These are phyloP conservation scores for Shiraia sp. DNA, from an alignment of 2,329 filamentous ascomycete genomes.

Conservation along the genomic window DNA sequence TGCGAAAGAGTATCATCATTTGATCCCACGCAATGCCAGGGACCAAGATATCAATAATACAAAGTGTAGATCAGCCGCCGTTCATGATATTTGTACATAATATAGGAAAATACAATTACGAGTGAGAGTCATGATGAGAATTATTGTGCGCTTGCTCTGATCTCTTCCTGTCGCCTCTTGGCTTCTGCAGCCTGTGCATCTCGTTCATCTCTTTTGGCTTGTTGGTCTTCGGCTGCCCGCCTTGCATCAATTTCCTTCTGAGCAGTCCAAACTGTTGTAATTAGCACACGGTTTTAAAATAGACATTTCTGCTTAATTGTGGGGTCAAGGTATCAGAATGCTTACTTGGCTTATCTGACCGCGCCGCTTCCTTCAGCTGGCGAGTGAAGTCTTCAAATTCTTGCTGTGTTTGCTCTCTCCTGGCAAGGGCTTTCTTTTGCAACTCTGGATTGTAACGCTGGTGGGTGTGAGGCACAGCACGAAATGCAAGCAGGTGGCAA, in stretches of 20 bases:
- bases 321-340: not conserved
- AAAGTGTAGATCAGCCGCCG: conserved; percentile 25
- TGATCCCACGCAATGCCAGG: too few relatives aligned
- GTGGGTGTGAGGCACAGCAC: conserved; percentile 5
- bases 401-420: conserved; percentile 72
- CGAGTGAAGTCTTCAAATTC: conserved; percentile 89
- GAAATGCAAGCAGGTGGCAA: conserved; percentile 17
- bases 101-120: too few relatives aligned
- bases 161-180: conserved; percentile 39
- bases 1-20: too few relatives aligned
- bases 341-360: conserved; percentile 89
- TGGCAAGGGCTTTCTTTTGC: conserved; percentile 84
- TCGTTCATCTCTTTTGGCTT: conserved; percentile 36
- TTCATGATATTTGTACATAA: too few relatives aligned
- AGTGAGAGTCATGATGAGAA: too few relatives aligned
- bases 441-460: conserved; percentile 90
- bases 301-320: not conserved
- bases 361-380: conserved; percentile 84
- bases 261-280: conserved; percentile 37
- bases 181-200: conserved; percentile 35
- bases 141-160: conserved; percentile 37
- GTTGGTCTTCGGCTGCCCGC: conserved; percentile 27
- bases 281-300: conserved; percentile 17
- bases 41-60: too few relatives aligned
- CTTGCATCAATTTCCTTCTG: conserved; percentile 40